Conservation (phyloP, 176 grass and related monocot genomes). For the Aegilops umbellulata region DNA sequence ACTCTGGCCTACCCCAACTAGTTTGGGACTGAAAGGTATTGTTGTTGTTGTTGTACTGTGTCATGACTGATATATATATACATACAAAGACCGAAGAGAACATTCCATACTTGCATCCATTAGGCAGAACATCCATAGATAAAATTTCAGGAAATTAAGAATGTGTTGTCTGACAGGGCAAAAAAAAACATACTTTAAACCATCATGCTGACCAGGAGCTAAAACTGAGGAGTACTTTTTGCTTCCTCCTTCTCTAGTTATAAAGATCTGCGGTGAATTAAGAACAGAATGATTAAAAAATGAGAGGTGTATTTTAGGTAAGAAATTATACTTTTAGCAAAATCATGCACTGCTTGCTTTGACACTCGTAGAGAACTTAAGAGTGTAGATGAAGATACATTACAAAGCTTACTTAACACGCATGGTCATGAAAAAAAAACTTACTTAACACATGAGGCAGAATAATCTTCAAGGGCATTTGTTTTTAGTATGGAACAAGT, state of each 20-base stretch:
- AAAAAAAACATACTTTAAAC: constrained; percentile 60
- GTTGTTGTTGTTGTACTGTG: no score
- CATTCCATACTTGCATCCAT: not conserved
- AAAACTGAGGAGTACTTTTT: constrained; percentile 92
- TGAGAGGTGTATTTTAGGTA: not conserved
- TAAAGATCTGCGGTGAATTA: constrained; percentile 68
- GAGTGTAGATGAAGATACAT: not conserved
- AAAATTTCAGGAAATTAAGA: not conserved
- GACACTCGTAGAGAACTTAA: not conserved
- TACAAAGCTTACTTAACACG: constrained; percentile 11
- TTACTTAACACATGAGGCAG: not conserved
- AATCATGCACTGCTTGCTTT: not conserved
- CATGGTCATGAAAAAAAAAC: not conserved
- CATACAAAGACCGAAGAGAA: not conserved
- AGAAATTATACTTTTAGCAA: constrained; percentile 8
- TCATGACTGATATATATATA: constrained; percentile 6
- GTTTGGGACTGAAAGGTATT: no score
- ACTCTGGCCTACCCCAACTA: no score
- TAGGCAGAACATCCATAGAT: not conserved
- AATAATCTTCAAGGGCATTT: not conserved
- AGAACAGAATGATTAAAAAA: not conserved
- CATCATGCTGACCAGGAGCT: constrained; percentile 77
- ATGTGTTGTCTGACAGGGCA: not conserved
- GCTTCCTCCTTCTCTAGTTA: constrained; percentile 75
- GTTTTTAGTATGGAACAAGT: not conserved